A percentile compares a stretch with the other conserved stretches of the same genome.
Evolutionary conservation across 2,329 filamentous ascomycete genomes (phyloP).

Genomic region (Blastomyces silverae): DNA sequence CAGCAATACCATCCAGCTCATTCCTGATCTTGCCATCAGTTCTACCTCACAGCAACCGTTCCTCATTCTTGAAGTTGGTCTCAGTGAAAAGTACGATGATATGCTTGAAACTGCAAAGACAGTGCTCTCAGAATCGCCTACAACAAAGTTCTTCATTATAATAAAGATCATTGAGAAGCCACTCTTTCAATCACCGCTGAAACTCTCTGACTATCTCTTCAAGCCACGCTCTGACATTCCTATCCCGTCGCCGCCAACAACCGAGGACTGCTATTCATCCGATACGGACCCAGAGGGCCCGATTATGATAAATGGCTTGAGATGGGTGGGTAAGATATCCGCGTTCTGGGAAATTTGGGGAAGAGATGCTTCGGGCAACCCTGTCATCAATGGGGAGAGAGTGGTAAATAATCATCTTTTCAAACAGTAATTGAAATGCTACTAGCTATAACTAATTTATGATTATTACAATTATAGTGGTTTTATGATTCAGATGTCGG

Average conservation of each 20-base stretch:
- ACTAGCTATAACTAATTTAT: background rate
- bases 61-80: background rate
- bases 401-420: background rate
- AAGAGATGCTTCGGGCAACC: background rate
- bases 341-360: conserved; percentile 9
- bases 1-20: background rate
- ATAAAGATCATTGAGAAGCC: background rate
- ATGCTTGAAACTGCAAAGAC: background rate
- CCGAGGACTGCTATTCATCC: background rate
- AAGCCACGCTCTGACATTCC: background rate
- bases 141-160: background rate
- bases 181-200: background rate
- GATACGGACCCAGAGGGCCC: background rate
- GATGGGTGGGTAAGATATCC: conserved; percentile 1
- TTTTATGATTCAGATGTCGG: background rate
- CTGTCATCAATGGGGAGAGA: background rate
- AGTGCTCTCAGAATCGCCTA: background rate
- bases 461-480: background rate
- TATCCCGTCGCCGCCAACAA: background rate
- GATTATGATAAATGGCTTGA: conserved; percentile 4
- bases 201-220: background rate
- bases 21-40: background rate
- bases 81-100: background rate
- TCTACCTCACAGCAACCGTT: background rate
- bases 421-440: background rate